Evolutionary conservation across 768 basidiomycete genomes (phyloP).

Genomic region (Mycena albidolilacea): DNA sequence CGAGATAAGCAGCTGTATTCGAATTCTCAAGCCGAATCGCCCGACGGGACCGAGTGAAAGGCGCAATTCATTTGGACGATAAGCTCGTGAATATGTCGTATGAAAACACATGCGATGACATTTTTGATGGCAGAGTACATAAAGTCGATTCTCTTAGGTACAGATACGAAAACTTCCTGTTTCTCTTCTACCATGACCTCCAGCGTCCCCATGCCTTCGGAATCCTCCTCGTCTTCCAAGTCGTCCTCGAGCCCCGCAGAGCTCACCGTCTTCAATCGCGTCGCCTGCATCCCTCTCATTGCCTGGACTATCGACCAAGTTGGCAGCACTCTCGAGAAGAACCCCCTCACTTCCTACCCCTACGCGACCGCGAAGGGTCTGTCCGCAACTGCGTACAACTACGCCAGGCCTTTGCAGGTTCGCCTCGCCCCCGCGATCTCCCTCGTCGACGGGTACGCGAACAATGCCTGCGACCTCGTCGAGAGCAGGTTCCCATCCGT

Average conservation of each 20-base stretch:
- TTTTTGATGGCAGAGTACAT: background rate
- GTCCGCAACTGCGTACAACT: constrained; percentile 70
- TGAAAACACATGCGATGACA: constrained; percentile 13
- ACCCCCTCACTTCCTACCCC: constrained; percentile 73
- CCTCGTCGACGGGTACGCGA: constrained; percentile 69
- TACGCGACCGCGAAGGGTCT: constrained; percentile 77
- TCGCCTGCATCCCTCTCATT: constrained; percentile 83
- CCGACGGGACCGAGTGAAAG: background rate
- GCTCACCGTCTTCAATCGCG: constrained; percentile 72
- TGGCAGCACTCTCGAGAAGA: constrained; percentile 70
- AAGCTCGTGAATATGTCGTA: constrained; percentile 14
- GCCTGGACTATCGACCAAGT: constrained; percentile 74
- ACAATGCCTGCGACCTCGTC: constrained; percentile 82
- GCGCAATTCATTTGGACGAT: constrained; percentile 16
- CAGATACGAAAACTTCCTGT: constrained; percentile 12
- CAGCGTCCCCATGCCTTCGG: constrained; percentile 36
- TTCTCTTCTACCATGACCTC: constrained; percentile 36
- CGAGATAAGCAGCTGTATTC: background rate
- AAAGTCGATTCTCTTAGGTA: background rate
- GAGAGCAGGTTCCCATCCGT: constrained; percentile 83
- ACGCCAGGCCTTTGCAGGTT: constrained; percentile 76
- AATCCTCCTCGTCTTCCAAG: constrained; percentile 23
- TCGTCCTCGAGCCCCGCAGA: constrained; percentile 56
- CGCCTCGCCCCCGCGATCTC: constrained; percentile 77
- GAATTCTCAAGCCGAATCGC: too few species aligned